A percentile compares a stretch with the other conserved stretches of the same genome.
Conservation (phyloP, 257 asterid genomes). For the Parsonsia alboflavescens region DNA sequence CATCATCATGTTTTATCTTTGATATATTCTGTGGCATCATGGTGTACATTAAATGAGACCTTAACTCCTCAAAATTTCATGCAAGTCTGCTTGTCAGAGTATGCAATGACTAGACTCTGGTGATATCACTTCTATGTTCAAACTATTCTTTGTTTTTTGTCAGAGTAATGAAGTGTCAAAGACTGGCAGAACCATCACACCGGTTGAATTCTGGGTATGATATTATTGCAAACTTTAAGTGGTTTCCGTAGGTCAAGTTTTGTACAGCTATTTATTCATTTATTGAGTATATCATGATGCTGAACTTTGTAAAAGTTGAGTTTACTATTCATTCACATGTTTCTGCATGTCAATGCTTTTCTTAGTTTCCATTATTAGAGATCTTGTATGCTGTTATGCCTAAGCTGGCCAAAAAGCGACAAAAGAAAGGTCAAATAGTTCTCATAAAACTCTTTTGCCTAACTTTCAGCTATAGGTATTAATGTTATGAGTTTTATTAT, state of each 20-base stretch:
- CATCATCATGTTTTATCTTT: neutral
- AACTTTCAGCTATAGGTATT: neutral
- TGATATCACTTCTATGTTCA: neutral
- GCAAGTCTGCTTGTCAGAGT: neutral
- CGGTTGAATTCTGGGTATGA: constrained; percentile 59
- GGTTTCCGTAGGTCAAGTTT: neutral
- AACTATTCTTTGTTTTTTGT: constrained; percentile 11
- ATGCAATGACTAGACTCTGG: neutral
- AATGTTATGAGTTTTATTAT: neutral
- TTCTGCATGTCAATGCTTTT: neutral
- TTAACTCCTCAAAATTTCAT: neutral
- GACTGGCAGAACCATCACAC: constrained; percentile 50
- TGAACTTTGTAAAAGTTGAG: neutral
- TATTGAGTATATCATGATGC: neutral
- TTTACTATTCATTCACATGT: neutral
- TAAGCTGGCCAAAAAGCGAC: neutral
- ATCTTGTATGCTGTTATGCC: neutral
- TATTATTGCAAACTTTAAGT: neutral
- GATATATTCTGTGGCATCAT: neutral
- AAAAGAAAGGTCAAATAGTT: neutral
- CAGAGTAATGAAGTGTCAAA: constrained; percentile 66
- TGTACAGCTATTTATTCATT: neutral
- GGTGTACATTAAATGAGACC: neutral
- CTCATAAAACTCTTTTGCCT: neutral
- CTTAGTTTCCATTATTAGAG: neutral